phyloP scores from a whole-genome alignment of 768 basidiomycete species.

The Leccinum obscurum region DNA sequence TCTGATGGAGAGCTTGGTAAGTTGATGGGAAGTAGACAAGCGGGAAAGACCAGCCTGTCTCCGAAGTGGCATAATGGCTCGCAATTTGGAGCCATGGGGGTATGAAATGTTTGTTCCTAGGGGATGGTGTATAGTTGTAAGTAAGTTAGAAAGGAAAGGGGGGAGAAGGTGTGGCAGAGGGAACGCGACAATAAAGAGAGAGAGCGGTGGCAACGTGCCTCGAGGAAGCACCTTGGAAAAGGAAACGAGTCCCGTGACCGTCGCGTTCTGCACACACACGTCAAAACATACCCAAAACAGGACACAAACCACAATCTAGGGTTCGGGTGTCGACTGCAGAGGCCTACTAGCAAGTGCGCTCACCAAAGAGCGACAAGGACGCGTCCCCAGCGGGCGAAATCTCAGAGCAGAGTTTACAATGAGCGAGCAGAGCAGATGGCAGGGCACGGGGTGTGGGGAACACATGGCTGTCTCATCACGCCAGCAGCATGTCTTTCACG shows the following conservation, averaged over 20 bases:
- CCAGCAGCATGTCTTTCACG: slow-evolving; percentile 21
- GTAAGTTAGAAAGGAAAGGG: slow-evolving; percentile 5
- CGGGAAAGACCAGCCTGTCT: slow-evolving; percentile 56
- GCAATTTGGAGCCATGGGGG: slow-evolving; percentile 47
- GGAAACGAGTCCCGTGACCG: slow-evolving; percentile 38
- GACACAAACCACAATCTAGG: slow-evolving; percentile 22
- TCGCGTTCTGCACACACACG: slow-evolving; percentile 32
- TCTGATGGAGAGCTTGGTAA: slow-evolving; percentile 38
- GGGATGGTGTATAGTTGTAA: slow-evolving; percentile 10
- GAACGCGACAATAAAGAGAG: slow-evolving; percentile 23
- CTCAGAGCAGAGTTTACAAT: neutral
- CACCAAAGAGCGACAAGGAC: slow-evolving; percentile 3
- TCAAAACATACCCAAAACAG: slow-evolving; percentile 20
- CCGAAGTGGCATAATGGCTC: slow-evolving; percentile 80
- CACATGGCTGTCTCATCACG: slow-evolving; percentile 10
- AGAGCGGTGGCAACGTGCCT: slow-evolving; percentile 30
- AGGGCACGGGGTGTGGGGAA: slow-evolving; percentile 19
- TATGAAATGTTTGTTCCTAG: neutral
- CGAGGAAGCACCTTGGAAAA: slow-evolving; percentile 31
- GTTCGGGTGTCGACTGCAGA: slow-evolving; percentile 7
- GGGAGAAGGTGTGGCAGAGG: slow-evolving; percentile 6
- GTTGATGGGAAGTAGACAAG: slow-evolving; percentile 7
- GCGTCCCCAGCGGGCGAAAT: neutral
- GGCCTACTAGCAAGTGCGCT: neutral
- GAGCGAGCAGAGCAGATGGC: neutral